Evolutionary conservation across 1,139 yeast species (phyloP).

Genomic region (Blastobotrys malaysiensis): DNA sequence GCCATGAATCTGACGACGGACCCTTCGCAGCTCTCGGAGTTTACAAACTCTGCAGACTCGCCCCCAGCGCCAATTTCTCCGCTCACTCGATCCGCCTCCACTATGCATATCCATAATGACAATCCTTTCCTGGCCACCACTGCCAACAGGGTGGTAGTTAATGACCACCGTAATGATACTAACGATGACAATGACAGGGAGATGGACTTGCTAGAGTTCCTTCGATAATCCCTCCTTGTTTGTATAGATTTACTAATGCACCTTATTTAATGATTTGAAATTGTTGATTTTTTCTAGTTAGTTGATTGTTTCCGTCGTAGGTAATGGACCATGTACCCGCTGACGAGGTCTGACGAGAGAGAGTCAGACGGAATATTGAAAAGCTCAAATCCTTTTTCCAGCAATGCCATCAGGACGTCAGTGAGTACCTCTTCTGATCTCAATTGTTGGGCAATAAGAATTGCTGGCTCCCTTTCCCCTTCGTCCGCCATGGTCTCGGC

Average conservation of each 20-base stretch:
- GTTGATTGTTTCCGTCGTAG: background rate
- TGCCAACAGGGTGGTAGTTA: slow-evolving; percentile 9
- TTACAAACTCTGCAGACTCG: background rate
- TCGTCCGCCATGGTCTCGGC: slow-evolving; percentile 25
- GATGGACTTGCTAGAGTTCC: slow-evolving; percentile 21
- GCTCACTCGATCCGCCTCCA: background rate
- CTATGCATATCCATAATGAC: background rate
- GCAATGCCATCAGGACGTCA: slow-evolving; percentile 37
- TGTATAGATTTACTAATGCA: background rate
- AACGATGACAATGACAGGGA: slow-evolving; percentile 7
- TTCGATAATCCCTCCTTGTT: slow-evolving; percentile 10
- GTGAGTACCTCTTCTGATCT: slow-evolving; percentile 52
- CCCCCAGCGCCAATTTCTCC: background rate
- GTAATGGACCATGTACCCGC: slow-evolving; percentile 45
- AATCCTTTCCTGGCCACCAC: slow-evolving; percentile 10
- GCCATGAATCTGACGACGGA: background rate
- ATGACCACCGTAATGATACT: slow-evolving; percentile 4
- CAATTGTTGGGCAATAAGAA: slow-evolving; percentile 50
- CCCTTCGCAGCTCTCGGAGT: background rate
- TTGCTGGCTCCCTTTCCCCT: slow-evolving; percentile 14
- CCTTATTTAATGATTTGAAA: background rate
- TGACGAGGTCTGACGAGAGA: slow-evolving; percentile 32
- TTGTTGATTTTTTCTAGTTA: background rate
- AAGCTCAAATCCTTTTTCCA: slow-evolving; percentile 43
- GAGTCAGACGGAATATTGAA: slow-evolving; percentile 31